Evolutionary conservation across 805 yeast genomes (phyloP), one percentile per base, ranked within the genome.

Genomic region (Ascoidea rubescens): DNA sequence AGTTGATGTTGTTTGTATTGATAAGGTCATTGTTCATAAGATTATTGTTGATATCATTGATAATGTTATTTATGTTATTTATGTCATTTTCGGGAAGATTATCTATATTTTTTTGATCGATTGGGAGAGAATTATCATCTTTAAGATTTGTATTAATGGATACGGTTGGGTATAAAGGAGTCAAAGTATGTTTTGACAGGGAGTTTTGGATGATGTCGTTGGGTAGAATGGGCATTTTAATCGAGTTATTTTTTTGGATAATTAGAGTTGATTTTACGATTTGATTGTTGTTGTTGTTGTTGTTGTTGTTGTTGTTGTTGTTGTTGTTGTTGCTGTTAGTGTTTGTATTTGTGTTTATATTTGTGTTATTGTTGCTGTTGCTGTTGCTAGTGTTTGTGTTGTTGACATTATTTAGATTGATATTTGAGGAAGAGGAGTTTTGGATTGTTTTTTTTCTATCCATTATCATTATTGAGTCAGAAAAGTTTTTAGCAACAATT

Each of bases 391-490:
- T 45, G n/a, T n/a, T 45, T n/a, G n/a, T n/a, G n/a, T n/a, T n/a
- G n/a, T n/a, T n/a, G n/a, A n/a, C n/a, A n/a, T n/a, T n/a, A n/a
- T n/a, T n/a, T n/a, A n/a, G n/a, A n/a, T n/a, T n/a, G n/a, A n/a
- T n/a, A n/a, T n/a, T n/a, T n/a, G n/a, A n/a, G n/a, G n/a, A n/a
- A n/a, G n/a, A n/a, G n/a, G n/a, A n/a, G 71, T 61, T 14, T 67
- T n/a, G 50, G 49, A 58, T 62, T 21, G 78, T 73, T 66, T 87
- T 90, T 73, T 91, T 95, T 66, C 95, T 82, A 66, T 93, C 98
- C 80, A 95, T 91, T 50, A 91, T 89, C 83, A 87, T 83, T 33
- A 91, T 86, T 5, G 88, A 80, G 6, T 81, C 69, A 0, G 96
- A 79, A 5, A 83, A 64, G 21, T 79, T 79, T 59, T 82, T 82